Conservation (phyloP, 306 rosid species). For the Sophora flavescens region DNA sequence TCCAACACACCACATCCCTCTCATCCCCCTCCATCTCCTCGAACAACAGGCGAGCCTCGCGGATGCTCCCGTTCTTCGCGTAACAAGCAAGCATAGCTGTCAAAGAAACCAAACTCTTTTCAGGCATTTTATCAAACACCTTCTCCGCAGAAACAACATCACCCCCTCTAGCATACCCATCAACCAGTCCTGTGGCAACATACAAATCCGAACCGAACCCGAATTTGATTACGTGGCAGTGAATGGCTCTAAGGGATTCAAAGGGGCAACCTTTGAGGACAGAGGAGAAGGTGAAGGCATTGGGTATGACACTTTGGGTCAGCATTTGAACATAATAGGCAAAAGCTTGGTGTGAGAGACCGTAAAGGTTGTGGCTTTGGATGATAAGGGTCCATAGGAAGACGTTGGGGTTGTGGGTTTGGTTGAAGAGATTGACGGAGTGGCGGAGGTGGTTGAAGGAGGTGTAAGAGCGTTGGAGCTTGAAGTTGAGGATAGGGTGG, state of each 20-base stretch:
- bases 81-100: slow-evolving; percentile 79
- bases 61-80: slow-evolving; percentile 63
- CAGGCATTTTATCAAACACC: slow-evolving; percentile 75
- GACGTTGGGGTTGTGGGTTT: slow-evolving; percentile 59
- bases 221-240: slow-evolving; percentile 64
- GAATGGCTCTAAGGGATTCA: slow-evolving; percentile 52
- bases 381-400: slow-evolving; percentile 74
- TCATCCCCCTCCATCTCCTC: slow-evolving; percentile 52
- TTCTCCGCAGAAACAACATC: slow-evolving; percentile 62
- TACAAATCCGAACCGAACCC: slow-evolving; percentile 56
- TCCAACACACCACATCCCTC: slow-evolving; percentile 83
- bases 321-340: slow-evolving; percentile 67
- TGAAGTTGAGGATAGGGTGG: slow-evolving; percentile 77
- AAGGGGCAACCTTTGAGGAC: slow-evolving; percentile 58
- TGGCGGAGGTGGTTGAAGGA: slow-evolving; percentile 70
- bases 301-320: slow-evolving; percentile 59
- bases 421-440: slow-evolving; percentile 69
- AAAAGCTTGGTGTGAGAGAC: slow-evolving; percentile 60
- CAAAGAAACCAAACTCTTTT: slow-evolving; percentile 65
- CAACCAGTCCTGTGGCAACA: slow-evolving; percentile 71
- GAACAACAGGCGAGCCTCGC: slow-evolving; percentile 65
- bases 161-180: slow-evolving; percentile 70
- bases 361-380: slow-evolving; percentile 61
- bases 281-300: slow-evolving; percentile 76
- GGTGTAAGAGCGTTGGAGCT: slow-evolving; percentile 88